These are phyloP conservation scores for Candida corydali DNA, from an alignment of 805 yeast species.

Conservation along the genomic window DNA sequence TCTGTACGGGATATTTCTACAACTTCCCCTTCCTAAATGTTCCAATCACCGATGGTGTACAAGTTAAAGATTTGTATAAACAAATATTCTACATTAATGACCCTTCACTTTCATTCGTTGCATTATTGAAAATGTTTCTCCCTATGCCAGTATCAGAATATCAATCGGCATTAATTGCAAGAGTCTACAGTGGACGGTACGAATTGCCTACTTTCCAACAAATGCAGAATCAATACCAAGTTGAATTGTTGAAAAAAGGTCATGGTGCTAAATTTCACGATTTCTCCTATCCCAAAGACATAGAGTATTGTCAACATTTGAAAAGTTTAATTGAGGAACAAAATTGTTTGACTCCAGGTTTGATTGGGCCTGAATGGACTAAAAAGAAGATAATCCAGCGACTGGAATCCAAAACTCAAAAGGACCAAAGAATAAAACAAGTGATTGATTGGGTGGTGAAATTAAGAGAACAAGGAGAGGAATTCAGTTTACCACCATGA, in stretches of 20 bases:
- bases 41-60: conserved; percentile 28
- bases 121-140: conserved; percentile 42
- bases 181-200: conserved; percentile 39
- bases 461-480: conserved; percentile 9
- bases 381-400: conserved; percentile 5
- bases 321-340: conserved; percentile 11
- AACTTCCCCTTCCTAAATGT: conserved; percentile 29
- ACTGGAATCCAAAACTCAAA: conserved; percentile 4
- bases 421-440: conserved; percentile 6
- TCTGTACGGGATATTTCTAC: conserved; percentile 38
- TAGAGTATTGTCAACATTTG: conserved; percentile 50
- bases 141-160: conserved; percentile 50
- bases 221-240: conserved; percentile 29
- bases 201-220: conserved; percentile 34
- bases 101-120: conserved; percentile 40
- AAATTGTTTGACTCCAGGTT: conserved; percentile 6
- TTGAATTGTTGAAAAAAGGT: conserved; percentile 24
- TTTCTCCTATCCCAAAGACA: conserved; percentile 54
- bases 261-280: conserved; percentile 26
- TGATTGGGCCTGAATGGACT: conserved; percentile 9
- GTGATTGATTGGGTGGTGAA: conserved; percentile 10
- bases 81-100: conserved; percentile 45
- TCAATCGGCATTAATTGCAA: conserved; percentile 42
- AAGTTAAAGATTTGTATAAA: conserved; percentile 37
- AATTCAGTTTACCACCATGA: conserved; percentile 3